Conservation (phyloP, 345 rosid species). For the Cochlearia excelsa region DNA sequence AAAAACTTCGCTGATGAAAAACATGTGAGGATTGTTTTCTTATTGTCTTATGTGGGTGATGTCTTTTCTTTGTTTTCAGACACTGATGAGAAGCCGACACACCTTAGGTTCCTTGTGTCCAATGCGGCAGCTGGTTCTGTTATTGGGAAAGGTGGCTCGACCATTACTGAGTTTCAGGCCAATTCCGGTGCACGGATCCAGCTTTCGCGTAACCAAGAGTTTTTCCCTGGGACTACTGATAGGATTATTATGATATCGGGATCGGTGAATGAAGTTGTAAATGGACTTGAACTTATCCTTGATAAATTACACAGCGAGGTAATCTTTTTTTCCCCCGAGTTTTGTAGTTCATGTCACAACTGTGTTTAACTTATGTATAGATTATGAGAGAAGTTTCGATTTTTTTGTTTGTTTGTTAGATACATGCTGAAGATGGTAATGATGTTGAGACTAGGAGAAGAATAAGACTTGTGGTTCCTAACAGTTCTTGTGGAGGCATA, state of each 20-base stretch:
- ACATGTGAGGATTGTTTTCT: neutral
- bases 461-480: slow-evolving; percentile 90
- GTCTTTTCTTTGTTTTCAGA: slow-evolving; percentile 39
- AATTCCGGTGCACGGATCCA: slow-evolving; percentile 95
- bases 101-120: slow-evolving; percentile 84
- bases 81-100: slow-evolving; percentile 70
- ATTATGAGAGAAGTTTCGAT: slow-evolving; percentile 13
- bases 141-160: slow-evolving; percentile 97
- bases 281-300: slow-evolving; percentile 82
- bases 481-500: slow-evolving; percentile 95
- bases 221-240: slow-evolving; percentile 93
- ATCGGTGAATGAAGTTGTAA: slow-evolving; percentile 62
- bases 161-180: slow-evolving; percentile 91
- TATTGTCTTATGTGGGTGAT: slow-evolving; percentile 5
- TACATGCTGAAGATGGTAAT: slow-evolving; percentile 66
- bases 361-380: neutral
- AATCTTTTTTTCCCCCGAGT: slow-evolving; percentile 27
- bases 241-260: slow-evolving; percentile 92
- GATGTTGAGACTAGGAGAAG: slow-evolving; percentile 81
- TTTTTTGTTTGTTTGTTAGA: slow-evolving; percentile 44
- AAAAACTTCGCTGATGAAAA: slow-evolving; percentile 1
- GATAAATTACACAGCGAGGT: slow-evolving; percentile 89
- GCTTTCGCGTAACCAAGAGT: slow-evolving; percentile 87
- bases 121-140: slow-evolving; percentile 99
- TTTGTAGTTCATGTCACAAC: slow-evolving; percentile 10